Evolutionary conservation across 2,329 filamentous ascomycete genomes (phyloP).

Genomic region (Fusarium buxicola): DNA sequence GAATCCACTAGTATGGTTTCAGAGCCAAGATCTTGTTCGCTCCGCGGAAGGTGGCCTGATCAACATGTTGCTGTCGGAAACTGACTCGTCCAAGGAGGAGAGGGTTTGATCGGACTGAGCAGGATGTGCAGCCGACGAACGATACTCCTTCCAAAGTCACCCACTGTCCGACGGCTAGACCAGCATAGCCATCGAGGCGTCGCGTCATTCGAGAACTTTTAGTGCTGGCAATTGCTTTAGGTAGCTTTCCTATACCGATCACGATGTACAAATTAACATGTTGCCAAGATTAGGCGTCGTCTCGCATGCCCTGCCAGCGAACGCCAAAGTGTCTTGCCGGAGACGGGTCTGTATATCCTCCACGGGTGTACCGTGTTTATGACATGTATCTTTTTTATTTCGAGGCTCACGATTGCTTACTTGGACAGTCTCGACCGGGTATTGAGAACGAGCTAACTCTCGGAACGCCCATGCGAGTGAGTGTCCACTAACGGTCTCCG

Average conservation of each 20-base stretch:
- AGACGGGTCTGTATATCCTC: background rate
- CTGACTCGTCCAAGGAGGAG: background rate
- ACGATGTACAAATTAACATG: background rate
- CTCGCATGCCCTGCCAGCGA: constrained; percentile 17
- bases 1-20: no score
- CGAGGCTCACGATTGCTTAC: background rate
- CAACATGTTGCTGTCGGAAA: background rate
- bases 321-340: background rate
- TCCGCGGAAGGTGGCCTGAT: background rate
- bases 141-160: background rate
- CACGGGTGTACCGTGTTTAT: background rate
- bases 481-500: background rate
- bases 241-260: background rate
- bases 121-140: background rate
- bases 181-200: background rate
- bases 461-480: background rate
- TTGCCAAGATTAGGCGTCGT: constrained; percentile 24
- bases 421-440: background rate
- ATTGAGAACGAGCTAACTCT: background rate
- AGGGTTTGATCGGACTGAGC: background rate
- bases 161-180: no score
- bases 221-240: background rate
- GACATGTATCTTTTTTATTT: background rate
- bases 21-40: background rate
- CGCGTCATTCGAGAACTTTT: background rate